Evolutionary conservation across 768 basidiomycete genomes (phyloP), one percentile per base, ranked within the genome.

Genomic region (Leccinum boreale): DNA sequence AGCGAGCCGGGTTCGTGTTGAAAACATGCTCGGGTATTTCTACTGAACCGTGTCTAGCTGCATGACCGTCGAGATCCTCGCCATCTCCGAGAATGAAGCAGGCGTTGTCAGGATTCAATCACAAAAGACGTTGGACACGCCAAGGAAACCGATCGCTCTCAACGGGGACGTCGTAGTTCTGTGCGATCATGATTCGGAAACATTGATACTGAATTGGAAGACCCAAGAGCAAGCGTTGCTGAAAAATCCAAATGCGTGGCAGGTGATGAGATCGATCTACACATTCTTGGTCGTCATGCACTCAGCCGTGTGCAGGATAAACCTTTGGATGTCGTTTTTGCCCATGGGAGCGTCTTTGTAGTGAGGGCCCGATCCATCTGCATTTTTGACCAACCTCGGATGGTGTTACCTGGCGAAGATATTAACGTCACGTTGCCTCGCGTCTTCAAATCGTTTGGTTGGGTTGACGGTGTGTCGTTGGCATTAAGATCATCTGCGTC

Each of bases 401-500:
- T 86, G 28, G 59, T 58, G 8, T 36, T 62, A 24, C 62, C 61
- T 9, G 60, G 56, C 0, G 46, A 62, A 8, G 26, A 60, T 28
- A 65, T 67, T 11, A 52, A 62, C 31, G 55, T 52, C 4, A 53
- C 57, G 4, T 56, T 73, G 0, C 77, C 81, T 54, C 53, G 64
- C 1, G 74, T 80, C 0, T 65, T 77, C 39, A 79, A 77, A 1
- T 81, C 82, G 3, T 87, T 86, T 62, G 86, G 86, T 15, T 88
- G 86, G 86, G 79, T 86, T 14, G 87, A 88, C 53, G 81, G 82
- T 8, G 75, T 85, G 36, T 78, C 78, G 2, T 76, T 81, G 2
- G 60, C 74, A 1, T 60, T 68, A 56, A 47, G 50, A 17, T 53
- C 61, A 11, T 24, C 52, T 19, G 31, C 44, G 1, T 50, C 52